These are phyloP conservation scores for Auxenochlorella protothecoides DNA, from an alignment of 139 green algal genomes.

Conservation along the genomic window DNA sequence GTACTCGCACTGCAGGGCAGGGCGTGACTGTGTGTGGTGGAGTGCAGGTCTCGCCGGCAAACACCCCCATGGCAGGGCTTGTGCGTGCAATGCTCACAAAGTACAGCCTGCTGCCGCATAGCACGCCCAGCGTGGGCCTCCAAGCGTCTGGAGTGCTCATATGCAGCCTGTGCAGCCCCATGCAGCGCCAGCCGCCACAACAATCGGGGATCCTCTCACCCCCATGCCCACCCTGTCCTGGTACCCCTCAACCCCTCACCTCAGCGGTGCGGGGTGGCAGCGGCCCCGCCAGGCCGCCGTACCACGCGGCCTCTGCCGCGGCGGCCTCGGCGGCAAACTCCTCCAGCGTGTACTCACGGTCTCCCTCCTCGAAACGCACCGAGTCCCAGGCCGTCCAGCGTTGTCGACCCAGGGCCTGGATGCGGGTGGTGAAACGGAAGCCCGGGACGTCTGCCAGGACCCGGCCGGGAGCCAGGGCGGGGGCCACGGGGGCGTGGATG, in stretches of 20 bases:
- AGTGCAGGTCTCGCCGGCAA: too few relatives aligned
- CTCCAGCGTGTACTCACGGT: conserved; percentile 8
- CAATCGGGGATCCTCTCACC: too few relatives aligned
- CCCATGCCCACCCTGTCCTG: too few relatives aligned
- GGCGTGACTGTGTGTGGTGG: not conserved
- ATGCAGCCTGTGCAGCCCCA: not conserved
- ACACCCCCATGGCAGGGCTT: too few relatives aligned
- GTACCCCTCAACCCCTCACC: conserved; percentile 4
- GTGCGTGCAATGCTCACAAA: too few relatives aligned
- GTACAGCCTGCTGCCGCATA: too few relatives aligned
- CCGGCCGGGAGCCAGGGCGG: conserved; percentile 10
- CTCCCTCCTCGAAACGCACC: conserved; percentile 1
- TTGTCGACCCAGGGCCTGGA: conserved; percentile 5
- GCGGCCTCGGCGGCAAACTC: conserved; percentile 30
- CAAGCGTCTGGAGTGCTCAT: not conserved
- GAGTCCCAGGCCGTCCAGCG: conserved; percentile 1
- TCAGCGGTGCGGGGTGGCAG: conserved; percentile 27
- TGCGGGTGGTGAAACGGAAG: conserved; percentile 22
- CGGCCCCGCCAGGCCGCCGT: conserved; percentile 7
- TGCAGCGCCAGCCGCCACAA: not conserved
- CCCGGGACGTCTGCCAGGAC: conserved; percentile 4
- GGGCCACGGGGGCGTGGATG: conserved; percentile 20
- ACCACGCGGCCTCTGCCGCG: conserved; percentile 5
- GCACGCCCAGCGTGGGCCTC: not conserved
- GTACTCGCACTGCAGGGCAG: conserved; percentile 43